Evolutionary conservation across 495 filamentous ascomycete genomes (phyloP).

Genomic region (Aspergillus avenaceus): DNA sequence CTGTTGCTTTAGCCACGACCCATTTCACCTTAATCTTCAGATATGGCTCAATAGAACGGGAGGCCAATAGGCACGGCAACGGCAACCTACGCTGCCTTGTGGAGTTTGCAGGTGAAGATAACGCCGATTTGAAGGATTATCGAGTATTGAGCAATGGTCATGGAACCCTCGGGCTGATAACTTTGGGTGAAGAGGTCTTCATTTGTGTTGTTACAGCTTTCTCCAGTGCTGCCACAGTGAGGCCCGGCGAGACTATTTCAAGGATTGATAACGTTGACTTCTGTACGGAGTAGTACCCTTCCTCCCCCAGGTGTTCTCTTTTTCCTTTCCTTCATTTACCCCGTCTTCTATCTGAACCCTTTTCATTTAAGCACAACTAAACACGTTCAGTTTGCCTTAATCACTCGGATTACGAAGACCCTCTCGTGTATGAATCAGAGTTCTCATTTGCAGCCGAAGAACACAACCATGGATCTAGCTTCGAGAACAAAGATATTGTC

Average conservation of each 20-base stretch:
- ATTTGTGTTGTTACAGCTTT: constrained; percentile 84
- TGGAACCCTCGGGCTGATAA: constrained; percentile 88
- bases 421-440: constrained; percentile 59
- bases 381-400: constrained; percentile 69
- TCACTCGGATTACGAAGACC: constrained; percentile 72
- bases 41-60: constrained; percentile 57
- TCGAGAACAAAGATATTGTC: constrained; percentile 60
- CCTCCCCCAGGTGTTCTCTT: too few relatives aligned
- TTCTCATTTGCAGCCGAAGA: constrained; percentile 47
- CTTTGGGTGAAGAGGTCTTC: constrained; percentile 81
- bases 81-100: constrained; percentile 71
- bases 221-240: constrained; percentile 70
- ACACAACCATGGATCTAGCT: constrained; percentile 49
- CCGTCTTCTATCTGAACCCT: neutral
- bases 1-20: constrained; percentile 75
- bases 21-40: constrained; percentile 81
- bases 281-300: constrained; percentile 41
- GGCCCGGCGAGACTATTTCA: constrained; percentile 83
- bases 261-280: constrained; percentile 87
- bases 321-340: too few relatives aligned
- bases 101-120: constrained; percentile 68
- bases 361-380: neutral
- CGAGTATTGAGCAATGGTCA: constrained; percentile 71
- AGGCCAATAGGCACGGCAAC: constrained; percentile 31
- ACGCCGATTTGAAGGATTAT: constrained; percentile 67